Conservation (phyloP, 2,329 filamentous ascomycete genomes). For the Dactylellina cionopaga region DNA sequence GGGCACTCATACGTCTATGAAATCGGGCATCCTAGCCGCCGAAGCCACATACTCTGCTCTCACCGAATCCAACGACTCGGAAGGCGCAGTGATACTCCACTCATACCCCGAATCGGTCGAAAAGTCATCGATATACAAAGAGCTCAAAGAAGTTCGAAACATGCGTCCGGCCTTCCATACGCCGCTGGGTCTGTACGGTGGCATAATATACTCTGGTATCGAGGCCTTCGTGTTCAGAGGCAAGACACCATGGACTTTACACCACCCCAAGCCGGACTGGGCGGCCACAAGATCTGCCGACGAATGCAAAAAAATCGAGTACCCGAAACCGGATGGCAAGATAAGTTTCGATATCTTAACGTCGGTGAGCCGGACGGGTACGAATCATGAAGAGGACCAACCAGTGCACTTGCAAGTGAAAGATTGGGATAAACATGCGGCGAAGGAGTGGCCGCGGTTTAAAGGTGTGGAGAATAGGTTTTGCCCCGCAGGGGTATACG, state of each 20-base stretch:
- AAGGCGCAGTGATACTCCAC: slow-evolving; percentile 81
- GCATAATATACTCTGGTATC: slow-evolving; percentile 89
- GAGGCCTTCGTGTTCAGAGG: slow-evolving; percentile 90
- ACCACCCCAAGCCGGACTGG: slow-evolving; percentile 81
- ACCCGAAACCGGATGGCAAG: slow-evolving; percentile 94
- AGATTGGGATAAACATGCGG: slow-evolving; percentile 91
- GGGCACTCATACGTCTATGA: slow-evolving; percentile 97
- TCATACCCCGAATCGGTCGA: slow-evolving; percentile 92
- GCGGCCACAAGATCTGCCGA: slow-evolving; percentile 82
- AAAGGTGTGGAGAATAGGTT: slow-evolving; percentile 96
- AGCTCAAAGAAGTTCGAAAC: slow-evolving; percentile 93
- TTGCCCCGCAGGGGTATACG: slow-evolving; percentile 96
- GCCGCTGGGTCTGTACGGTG: slow-evolving; percentile 86
- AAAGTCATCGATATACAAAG: slow-evolving; percentile 88
- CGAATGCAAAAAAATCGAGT: slow-evolving; percentile 86
- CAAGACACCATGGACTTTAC: slow-evolving; percentile 88
- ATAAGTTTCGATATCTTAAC: slow-evolving; percentile 96
- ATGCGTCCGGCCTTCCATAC: slow-evolving; percentile 95
- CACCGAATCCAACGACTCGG: slow-evolving; percentile 60
- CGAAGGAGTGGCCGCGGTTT: slow-evolving; percentile 83
- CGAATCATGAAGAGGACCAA: slow-evolving; percentile 98
- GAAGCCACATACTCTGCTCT: slow-evolving; percentile 88
- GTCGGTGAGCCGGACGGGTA: slow-evolving; percentile 91
- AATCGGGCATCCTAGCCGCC: slow-evolving; percentile 93
- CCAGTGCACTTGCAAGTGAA: slow-evolving; percentile 93